phyloP scores from a whole-genome alignment of 2,329 filamentous ascomycete species.

The Ascochyta koolunga region DNA sequence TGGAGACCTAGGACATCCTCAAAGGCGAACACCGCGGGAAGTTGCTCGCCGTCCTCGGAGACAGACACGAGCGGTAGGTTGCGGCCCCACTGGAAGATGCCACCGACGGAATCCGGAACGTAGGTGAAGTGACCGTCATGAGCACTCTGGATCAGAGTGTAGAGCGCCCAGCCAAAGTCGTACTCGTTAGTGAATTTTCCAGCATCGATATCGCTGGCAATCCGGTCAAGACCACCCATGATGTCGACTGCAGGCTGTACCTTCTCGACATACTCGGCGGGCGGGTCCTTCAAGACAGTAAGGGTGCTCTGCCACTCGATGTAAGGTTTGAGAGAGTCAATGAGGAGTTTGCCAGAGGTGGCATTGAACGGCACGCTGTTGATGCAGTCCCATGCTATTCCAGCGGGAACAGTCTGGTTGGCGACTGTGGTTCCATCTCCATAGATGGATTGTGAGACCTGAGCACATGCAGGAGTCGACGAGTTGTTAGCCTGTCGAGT shows the following conservation, averaged over 20 bases:
- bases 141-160: slow-evolving; percentile 59
- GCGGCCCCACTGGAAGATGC: slow-evolving; percentile 57
- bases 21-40: slow-evolving; percentile 64
- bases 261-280: slow-evolving; percentile 54
- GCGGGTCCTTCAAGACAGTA: slow-evolving; percentile 52
- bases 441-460: slow-evolving; percentile 41
- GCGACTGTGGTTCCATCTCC: slow-evolving; percentile 18
- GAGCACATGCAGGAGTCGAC: slow-evolving; percentile 37
- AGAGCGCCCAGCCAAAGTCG: slow-evolving; percentile 58
- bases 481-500: slow-evolving; percentile 34
- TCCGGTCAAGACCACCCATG: slow-evolving; percentile 48
- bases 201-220: slow-evolving; percentile 46
- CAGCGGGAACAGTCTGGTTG: slow-evolving; percentile 47
- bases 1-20: slow-evolving; percentile 54
- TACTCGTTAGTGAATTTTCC: slow-evolving; percentile 51
- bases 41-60: slow-evolving; percentile 63
- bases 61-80: slow-evolving; percentile 63
- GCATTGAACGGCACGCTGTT: slow-evolving; percentile 53
- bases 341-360: slow-evolving; percentile 46
- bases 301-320: slow-evolving; percentile 56
- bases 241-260: slow-evolving; percentile 54
- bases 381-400: slow-evolving; percentile 54
- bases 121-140: slow-evolving; percentile 71
- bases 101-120: slow-evolving; percentile 59
- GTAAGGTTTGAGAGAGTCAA: slow-evolving; percentile 51